These are phyloP conservation scores for Penicillium hordei DNA, from an alignment of 2,329 filamentous ascomycete genomes.

Conservation along the genomic window DNA sequence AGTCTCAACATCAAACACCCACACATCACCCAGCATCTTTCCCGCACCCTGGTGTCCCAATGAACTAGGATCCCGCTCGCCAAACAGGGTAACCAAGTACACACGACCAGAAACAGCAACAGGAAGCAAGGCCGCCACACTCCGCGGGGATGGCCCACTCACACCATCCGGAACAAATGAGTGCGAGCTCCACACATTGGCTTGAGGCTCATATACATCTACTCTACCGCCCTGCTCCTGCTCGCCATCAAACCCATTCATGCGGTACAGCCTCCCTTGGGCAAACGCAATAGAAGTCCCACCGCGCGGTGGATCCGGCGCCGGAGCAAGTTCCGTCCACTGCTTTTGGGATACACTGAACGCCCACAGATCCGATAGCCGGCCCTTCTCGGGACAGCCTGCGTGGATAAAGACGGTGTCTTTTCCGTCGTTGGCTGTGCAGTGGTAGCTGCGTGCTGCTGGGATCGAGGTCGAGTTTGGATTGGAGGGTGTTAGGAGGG, in stretches of 20 bases:
- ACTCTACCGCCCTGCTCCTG: constrained; percentile 68
- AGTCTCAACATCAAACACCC: constrained; percentile 46
- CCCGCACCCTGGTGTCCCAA: constrained; percentile 57
- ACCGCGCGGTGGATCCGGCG: constrained; percentile 65
- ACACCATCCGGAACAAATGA: constrained; percentile 43
- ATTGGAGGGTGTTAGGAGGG: constrained; percentile 58
- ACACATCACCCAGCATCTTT: constrained; percentile 56
- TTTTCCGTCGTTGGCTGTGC: constrained; percentile 59
- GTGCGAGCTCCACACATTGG: constrained; percentile 42
- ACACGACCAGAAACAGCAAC: constrained; percentile 37
- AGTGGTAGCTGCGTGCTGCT: constrained; percentile 69
- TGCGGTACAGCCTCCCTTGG: constrained; percentile 68
- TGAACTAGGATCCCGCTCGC: constrained; percentile 54
- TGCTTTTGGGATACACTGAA: constrained; percentile 65
- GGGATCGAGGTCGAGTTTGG: constrained; percentile 52
- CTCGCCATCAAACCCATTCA: constrained; percentile 75
- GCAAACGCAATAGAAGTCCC: constrained; percentile 67
- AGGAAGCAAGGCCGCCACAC: constrained; percentile 51
- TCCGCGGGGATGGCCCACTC: constrained; percentile 50
- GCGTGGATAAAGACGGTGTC: constrained; percentile 75
- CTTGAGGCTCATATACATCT: constrained; percentile 56
- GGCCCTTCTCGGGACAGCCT: constrained; percentile 65
- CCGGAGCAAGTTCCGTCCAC: constrained; percentile 68
- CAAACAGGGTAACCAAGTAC: constrained; percentile 53
- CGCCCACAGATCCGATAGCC: constrained; percentile 72